phyloP scores from a whole-genome alignment of 1,284 basidiomycete genomes.

The Pseudozyma sp. region DNA sequence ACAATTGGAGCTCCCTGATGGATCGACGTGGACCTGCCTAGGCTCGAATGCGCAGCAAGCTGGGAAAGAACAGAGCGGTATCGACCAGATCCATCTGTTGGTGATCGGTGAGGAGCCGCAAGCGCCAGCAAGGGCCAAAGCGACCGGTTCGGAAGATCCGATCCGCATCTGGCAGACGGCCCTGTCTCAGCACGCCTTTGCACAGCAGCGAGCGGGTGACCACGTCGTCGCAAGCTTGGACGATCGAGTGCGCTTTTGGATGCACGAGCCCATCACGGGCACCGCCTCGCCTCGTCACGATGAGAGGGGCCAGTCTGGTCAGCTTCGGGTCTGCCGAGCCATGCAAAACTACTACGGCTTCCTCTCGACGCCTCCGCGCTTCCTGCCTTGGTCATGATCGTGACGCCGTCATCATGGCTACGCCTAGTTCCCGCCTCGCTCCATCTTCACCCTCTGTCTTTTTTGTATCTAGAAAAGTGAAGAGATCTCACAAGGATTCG shows the following conservation, averaged over 20 bases:
- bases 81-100: slow-evolving; percentile 19
- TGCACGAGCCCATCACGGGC: slow-evolving; percentile 33
- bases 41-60: background rate
- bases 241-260: slow-evolving; percentile 38
- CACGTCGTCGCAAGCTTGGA: slow-evolving; percentile 10
- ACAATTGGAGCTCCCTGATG: slow-evolving; percentile 17
- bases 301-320: background rate
- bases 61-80: background rate
- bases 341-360: slow-evolving; percentile 47
- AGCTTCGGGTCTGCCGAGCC: slow-evolving; percentile 13
- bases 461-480: background rate
- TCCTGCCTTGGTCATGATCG: slow-evolving; percentile 22
- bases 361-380: slow-evolving; percentile 16
- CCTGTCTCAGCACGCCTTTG: slow-evolving; percentile 28
- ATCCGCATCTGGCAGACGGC: slow-evolving; percentile 22
- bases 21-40: slow-evolving; percentile 16
- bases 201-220: slow-evolving; percentile 4
- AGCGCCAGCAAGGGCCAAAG: slow-evolving; percentile 1
- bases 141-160: background rate
- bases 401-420: background rate
- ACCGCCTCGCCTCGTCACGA: slow-evolving; percentile 5
- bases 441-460: background rate
- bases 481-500: slow-evolving; percentile 5
- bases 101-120: slow-evolving; percentile 34
- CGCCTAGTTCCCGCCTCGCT: background rate